Conservation (phyloP, 2,329 filamentous ascomycete species). For the Cladophialophora chaetospira region DNA sequence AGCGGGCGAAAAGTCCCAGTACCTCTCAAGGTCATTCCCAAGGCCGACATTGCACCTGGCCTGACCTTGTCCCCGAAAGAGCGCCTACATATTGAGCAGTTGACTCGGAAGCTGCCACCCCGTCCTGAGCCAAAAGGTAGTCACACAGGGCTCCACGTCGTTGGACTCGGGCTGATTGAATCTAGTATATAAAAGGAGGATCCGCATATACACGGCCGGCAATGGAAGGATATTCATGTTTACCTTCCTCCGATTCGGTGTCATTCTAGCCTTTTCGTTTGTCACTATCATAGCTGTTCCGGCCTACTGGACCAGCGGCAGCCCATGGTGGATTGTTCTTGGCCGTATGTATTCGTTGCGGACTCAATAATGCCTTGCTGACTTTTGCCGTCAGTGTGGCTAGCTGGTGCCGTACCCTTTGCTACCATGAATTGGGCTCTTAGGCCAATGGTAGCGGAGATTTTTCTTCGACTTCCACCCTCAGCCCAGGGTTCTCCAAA, state of each 20-base stretch:
- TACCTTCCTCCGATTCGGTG: constrained; percentile 70
- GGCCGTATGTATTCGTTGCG: constrained; percentile 16
- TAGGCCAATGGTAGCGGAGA: constrained; percentile 70
- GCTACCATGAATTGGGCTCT: constrained; percentile 65
- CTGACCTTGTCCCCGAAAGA: constrained; percentile 32
- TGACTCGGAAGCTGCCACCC: constrained; percentile 28
- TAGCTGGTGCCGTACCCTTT: constrained; percentile 63
- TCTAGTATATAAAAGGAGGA: constrained; percentile 43
- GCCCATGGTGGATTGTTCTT: constrained; percentile 33
- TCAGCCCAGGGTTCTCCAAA: constrained; percentile 64
- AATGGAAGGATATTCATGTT: constrained; percentile 67
- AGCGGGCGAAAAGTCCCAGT: constrained; percentile 27
- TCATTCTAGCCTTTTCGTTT: constrained; percentile 68
- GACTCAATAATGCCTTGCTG: not conserved
- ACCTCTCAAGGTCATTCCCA: constrained; percentile 31
- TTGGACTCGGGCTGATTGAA: constrained; percentile 2
- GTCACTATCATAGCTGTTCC: constrained; percentile 67
- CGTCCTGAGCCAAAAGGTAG: constrained; percentile 22
- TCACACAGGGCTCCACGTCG: not conserved
- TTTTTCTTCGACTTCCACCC: constrained; percentile 69
- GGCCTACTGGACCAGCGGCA: constrained; percentile 52
- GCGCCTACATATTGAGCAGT: constrained; percentile 32
- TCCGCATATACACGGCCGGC: constrained; percentile 77
- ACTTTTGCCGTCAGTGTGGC: constrained; percentile 21
- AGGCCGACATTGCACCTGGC: constrained; percentile 30